Base-by-base conservation (phyloP, 345 rosid species). In the Euphorbia pulcherrima region DNA sequence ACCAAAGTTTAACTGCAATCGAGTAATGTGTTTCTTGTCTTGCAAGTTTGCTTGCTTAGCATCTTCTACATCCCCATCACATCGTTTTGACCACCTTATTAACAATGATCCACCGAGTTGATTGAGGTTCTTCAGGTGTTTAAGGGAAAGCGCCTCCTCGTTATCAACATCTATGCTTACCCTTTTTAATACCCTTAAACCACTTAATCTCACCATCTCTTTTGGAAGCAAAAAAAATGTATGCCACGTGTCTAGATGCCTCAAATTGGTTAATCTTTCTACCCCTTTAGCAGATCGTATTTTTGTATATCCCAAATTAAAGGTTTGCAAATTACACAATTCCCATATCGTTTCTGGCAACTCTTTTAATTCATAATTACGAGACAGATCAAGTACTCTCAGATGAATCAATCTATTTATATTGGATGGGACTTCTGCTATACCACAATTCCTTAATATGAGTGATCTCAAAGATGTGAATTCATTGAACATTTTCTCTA, bases 391-490 rank as follows among this genome's bases (percentile, higher is more conserved):
- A 3, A 58, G 39, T 30, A 16, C 9, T 9, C 62, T 58, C 29
- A 58, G 30, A 24, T 30, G 41, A 9, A 58, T 20, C 4, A 58
- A 14, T 10, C 30, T 30, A 20, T 17, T 58, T 58, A 58, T 58
- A 3, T 28, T 28, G 2, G 29, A 30, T 28, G 62, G 62, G 18
- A 58, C 30, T 58, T n/a, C n/a, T n/a, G n/a, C n/a, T n/a, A n/a
- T n/a, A n/a, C n/a, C n/a, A n/a, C n/a, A n/a, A n/a, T n/a, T 58
- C 39, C 16, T 1, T 8, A 30, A 58, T 16, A 2, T 17, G 11
- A 58, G 40, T 17, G 62, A 58, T 58, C 62, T 58, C 62, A 58
- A 29, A 29, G 20, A 58, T 29, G 62, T 58, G 39, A 58, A 18
- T 5, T 5, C 17, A 30, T 17, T 29, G 4, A 29, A 58, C 16